Conservation (phyloP, 1,284 basidiomycete species). For the Rhodotorula sp. region DNA sequence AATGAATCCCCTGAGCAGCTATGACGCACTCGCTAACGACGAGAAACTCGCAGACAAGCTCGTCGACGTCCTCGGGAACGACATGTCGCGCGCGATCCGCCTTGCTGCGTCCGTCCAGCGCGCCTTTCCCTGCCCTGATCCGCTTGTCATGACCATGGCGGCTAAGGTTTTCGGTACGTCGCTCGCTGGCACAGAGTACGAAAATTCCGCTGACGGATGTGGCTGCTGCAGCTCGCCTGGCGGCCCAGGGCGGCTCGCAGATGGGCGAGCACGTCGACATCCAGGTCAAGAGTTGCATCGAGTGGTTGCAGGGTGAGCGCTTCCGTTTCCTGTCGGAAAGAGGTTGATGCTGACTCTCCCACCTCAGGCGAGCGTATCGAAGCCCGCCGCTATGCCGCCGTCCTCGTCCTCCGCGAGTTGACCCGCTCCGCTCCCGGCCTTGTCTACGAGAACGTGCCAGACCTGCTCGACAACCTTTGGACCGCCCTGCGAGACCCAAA, state of each 20-base stretch:
- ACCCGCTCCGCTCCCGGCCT: conserved; percentile 80
- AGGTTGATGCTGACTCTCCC: neutral
- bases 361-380: conserved; percentile 55
- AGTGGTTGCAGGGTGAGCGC: conserved; percentile 48
- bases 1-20: neutral
- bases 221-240: conserved; percentile 43
- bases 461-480: conserved; percentile 88
- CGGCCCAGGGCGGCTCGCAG: conserved; percentile 46
- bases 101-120: conserved; percentile 48
- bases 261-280: conserved; percentile 49
- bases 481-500: conserved; percentile 77
- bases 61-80: conserved; percentile 46
- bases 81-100: conserved; percentile 47
- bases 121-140: conserved; percentile 48
- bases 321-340: no score
- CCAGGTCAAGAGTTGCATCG: conserved; percentile 48
- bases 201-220: neutral
- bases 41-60: conserved; percentile 32
- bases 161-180: conserved; percentile 48
- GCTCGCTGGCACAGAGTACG: no score
- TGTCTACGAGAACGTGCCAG: conserved; percentile 72
- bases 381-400: conserved; percentile 75
- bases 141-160: conserved; percentile 49
- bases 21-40: no score
- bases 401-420: conserved; percentile 86